Conservation (phyloP, 2,329 filamentous ascomycete genomes). For the Teratosphaeria gauchensis region DNA sequence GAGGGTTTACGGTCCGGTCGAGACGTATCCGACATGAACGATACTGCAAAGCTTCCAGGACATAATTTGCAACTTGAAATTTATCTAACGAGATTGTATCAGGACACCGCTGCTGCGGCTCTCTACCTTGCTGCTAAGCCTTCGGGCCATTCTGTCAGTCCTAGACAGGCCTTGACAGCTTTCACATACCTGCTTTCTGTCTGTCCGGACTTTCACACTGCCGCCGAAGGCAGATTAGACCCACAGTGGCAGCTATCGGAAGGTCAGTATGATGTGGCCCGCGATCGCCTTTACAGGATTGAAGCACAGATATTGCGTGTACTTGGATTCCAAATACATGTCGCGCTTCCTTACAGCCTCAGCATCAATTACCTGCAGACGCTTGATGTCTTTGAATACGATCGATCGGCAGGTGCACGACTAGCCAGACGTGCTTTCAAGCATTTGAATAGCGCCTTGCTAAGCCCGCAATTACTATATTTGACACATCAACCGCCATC, state of each 20-base stretch:
- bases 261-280: conserved; percentile 56
- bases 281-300: conserved; percentile 56
- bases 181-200: conserved; percentile 68
- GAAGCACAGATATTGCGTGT: conserved; percentile 69
- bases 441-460: conserved; percentile 74
- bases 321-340: conserved; percentile 74
- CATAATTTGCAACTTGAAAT: neutral
- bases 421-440: conserved; percentile 59
- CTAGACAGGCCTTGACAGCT: conserved; percentile 73
- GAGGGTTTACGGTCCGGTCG: neutral
- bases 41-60: no score
- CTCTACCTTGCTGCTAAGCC: conserved; percentile 78
- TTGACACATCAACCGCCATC: conserved; percentile 83
- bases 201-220: conserved; percentile 25
- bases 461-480: conserved; percentile 83
- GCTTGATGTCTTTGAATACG: conserved; percentile 53
- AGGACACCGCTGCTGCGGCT: conserved; percentile 74
- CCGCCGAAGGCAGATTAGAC: conserved; percentile 3
- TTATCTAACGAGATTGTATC: conserved; percentile 1
- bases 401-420: conserved; percentile 30
- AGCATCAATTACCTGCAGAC: conserved; percentile 89
- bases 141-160: conserved; percentile 63
- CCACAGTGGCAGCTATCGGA: conserved; percentile 55
- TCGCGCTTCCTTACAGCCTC: conserved; percentile 75
- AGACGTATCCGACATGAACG: neutral